These are phyloP conservation scores for Berberis vulgaris DNA, from an alignment of 164 flowering plant genomes.

Conservation along the genomic window DNA sequence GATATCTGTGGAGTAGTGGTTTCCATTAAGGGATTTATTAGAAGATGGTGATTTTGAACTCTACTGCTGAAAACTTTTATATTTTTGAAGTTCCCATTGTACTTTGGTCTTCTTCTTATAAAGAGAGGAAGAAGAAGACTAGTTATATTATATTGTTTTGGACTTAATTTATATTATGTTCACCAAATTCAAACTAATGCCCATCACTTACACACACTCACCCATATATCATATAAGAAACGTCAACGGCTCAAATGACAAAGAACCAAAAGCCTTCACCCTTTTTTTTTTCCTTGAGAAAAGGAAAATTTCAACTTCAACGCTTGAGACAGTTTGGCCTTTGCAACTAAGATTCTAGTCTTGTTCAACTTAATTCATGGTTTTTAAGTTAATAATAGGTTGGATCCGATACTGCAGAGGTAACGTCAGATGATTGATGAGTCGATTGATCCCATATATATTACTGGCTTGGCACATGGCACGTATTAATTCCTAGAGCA, in stretches of 20 bases:
- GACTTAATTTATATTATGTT: conserved; percentile 5
- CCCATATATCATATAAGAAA: conserved; percentile 2
- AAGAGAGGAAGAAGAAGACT: background rate
- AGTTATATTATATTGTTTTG: conserved; percentile 8
- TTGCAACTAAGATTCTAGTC: background rate
- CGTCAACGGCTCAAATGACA: conserved; percentile 20
- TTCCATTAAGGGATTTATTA: conserved; percentile 11
- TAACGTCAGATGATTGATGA: background rate
- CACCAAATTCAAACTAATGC: conserved; percentile 12
- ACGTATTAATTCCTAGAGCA: too few species aligned
- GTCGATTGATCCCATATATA: too few species aligned
- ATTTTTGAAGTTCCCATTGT: background rate
- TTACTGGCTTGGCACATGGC: too few species aligned
- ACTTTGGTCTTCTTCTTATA: conserved; percentile 2
- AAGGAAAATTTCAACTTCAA: conserved; percentile 19
- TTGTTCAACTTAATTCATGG: background rate
- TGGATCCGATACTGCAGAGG: background rate
- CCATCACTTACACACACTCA: conserved; percentile 3
- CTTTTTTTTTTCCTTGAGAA: background rate
- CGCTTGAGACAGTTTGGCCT: conserved; percentile 5
- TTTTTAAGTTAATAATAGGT: background rate
- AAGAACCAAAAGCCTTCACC: conserved; percentile 2
- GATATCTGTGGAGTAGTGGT: conserved; percentile 9
- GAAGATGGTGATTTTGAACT: background rate
- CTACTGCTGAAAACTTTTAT: background rate